Percentiles rank a stretch among this genome's conserved stretches.
These are phyloP conservation scores for Periconia sp. DNA, from an alignment of 2,329 filamentous ascomycete genomes.

Conservation along the genomic window DNA sequence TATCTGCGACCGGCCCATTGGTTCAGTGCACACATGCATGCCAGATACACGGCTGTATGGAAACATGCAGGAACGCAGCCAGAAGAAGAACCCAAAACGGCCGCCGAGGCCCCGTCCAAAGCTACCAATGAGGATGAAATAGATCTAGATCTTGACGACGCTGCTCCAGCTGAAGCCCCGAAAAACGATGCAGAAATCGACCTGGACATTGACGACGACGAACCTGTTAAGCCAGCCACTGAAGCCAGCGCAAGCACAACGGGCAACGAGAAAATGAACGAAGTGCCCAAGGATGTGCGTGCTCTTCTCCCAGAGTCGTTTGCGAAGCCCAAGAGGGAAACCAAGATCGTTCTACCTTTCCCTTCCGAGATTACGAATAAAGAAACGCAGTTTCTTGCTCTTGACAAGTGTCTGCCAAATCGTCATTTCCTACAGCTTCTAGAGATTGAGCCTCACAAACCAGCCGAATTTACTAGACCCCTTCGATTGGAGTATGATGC, in stretches of 20 bases:
- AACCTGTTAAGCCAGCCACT: constrained; percentile 11
- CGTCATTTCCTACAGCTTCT: constrained; percentile 82
- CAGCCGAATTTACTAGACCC: constrained; percentile 45
- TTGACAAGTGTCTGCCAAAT: constrained; percentile 86
- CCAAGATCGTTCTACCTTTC: constrained; percentile 52
- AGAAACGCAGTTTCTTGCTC: constrained; percentile 78
- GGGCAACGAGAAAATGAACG: constrained; percentile 6
- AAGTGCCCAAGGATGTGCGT: constrained; percentile 66
- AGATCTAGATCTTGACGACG: constrained; percentile 59
- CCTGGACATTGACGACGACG: constrained; percentile 56
- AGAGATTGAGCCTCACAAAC: constrained; percentile 43
- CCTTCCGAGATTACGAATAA: constrained; percentile 76
- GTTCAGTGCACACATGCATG: constrained; percentile 90
- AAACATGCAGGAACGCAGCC: constrained; percentile 47
- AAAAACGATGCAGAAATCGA: constrained; percentile 42
- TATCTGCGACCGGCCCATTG: constrained; percentile 80
- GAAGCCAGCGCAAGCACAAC: neutral
- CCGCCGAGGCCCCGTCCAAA: constrained; percentile 33
- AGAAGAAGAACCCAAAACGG: constrained; percentile 7
- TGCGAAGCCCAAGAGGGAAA: constrained; percentile 33
- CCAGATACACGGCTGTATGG: constrained; percentile 73
- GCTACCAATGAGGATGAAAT: constrained; percentile 55
- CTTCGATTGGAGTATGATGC: constrained; percentile 77
- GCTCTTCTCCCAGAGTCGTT: constrained; percentile 79
- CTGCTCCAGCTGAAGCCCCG: constrained; percentile 31